phyloP scores from a whole-genome alignment of 1,284 basidiomycete genomes.

The Rhodotorula sp. region DNA sequence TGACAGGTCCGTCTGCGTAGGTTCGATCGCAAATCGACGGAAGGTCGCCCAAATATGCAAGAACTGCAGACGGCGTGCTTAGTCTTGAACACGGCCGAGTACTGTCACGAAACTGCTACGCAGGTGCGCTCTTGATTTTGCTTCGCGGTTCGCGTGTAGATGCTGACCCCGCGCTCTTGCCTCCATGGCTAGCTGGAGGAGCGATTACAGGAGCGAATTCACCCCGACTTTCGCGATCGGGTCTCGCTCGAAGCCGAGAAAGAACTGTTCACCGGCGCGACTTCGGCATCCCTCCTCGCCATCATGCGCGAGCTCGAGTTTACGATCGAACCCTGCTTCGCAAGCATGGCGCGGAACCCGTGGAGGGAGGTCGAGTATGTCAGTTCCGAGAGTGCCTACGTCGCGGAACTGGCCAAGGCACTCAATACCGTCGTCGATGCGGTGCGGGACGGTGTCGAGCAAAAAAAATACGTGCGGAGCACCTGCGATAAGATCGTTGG shows the following conservation, averaged over 20 bases:
- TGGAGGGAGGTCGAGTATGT: slow-evolving; percentile 79
- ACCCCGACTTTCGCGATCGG: slow-evolving; percentile 68
- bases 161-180: no score
- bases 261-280: slow-evolving; percentile 82
- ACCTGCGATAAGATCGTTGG: slow-evolving; percentile 86
- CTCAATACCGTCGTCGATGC: slow-evolving; percentile 64
- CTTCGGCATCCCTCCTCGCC: slow-evolving; percentile 73
- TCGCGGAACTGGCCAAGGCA: slow-evolving; percentile 67
- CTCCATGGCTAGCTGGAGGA: slow-evolving; percentile 71
- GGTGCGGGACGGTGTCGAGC: slow-evolving; percentile 73
- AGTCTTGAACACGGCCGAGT: slow-evolving; percentile 94
- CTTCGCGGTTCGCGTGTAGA: not conserved
- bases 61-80: slow-evolving; percentile 78
- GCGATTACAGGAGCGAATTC: slow-evolving; percentile 78
- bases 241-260: slow-evolving; percentile 80
- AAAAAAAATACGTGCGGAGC: slow-evolving; percentile 88
- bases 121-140: slow-evolving; percentile 58
- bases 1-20: slow-evolving; percentile 26
- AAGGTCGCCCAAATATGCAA: slow-evolving; percentile 68
- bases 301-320: slow-evolving; percentile 78
- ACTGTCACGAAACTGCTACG: slow-evolving; percentile 85
- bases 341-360: slow-evolving; percentile 66
- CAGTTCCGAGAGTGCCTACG: slow-evolving; percentile 76
- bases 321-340: slow-evolving; percentile 72
- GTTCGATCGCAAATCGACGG: slow-evolving; percentile 64